Conservation (phyloP, 2,329 filamentous ascomycete species). For the Fusarium sp. region DNA sequence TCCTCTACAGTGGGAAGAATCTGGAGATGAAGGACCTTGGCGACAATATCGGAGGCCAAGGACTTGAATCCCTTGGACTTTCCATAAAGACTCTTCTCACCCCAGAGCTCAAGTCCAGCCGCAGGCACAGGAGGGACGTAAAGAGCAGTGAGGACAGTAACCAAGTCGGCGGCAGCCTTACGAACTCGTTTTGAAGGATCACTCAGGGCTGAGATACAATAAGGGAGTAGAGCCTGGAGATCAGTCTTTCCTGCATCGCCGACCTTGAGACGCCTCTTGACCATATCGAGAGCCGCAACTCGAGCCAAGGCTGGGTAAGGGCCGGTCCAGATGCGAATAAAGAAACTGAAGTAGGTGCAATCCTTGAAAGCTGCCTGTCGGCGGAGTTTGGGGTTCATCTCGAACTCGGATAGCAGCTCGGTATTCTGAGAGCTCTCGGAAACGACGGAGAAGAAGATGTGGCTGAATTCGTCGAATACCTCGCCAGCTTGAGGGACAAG, state of each 20-base stretch:
- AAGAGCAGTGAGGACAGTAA: slow-evolving; percentile 65
- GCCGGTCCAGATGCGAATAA: slow-evolving; percentile 79
- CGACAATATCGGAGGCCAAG: slow-evolving; percentile 67
- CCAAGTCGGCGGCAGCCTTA: slow-evolving; percentile 75
- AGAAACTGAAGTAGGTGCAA: slow-evolving; percentile 79
- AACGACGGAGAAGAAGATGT: slow-evolving; percentile 67
- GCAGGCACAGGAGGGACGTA: slow-evolving; percentile 54
- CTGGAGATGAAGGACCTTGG: slow-evolving; percentile 71
- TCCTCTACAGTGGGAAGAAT: slow-evolving; percentile 85
- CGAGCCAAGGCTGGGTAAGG: slow-evolving; percentile 76
- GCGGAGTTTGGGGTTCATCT: slow-evolving; percentile 65
- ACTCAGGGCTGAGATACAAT: slow-evolving; percentile 77
- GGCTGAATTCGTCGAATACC: slow-evolving; percentile 68
- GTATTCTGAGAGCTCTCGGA: slow-evolving; percentile 55
- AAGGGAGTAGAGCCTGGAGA: slow-evolving; percentile 85
- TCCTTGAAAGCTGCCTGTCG: slow-evolving; percentile 66
- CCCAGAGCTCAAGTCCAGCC: slow-evolving; percentile 66
- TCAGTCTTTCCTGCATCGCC: slow-evolving; percentile 66
- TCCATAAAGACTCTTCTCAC: slow-evolving; percentile 73
- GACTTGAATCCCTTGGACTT: slow-evolving; percentile 63
- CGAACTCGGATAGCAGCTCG: slow-evolving; percentile 61
- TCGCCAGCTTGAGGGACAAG: slow-evolving; percentile 62
- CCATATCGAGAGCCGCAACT: slow-evolving; percentile 74
- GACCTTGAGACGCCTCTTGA: slow-evolving; percentile 66
- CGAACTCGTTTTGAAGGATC: slow-evolving; percentile 83